These are phyloP conservation scores for Streptanthus diversifolius DNA, from an alignment of 345 rosid genomes.

Conservation along the genomic window DNA sequence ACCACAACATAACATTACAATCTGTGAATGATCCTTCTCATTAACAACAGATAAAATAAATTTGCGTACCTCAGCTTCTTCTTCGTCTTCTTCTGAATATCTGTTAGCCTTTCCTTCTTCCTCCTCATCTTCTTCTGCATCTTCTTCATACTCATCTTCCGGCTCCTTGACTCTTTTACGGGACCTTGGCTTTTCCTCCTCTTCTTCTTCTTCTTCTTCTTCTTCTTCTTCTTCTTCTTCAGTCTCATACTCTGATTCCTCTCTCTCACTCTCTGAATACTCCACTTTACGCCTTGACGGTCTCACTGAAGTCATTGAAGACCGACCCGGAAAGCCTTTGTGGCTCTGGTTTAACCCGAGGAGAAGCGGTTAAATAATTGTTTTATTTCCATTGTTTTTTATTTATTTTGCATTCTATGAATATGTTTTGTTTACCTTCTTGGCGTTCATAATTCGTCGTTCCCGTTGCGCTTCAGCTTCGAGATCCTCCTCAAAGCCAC, in stretches of 20 bases:
- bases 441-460: slow-evolving; percentile 84
- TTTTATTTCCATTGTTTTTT: not conserved
- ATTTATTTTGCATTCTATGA: not conserved
- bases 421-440: slow-evolving; percentile 55
- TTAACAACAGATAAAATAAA: not conserved
- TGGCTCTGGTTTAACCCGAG: slow-evolving; percentile 48
- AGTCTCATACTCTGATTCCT: slow-evolving; percentile 93
- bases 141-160: slow-evolving; percentile 82
- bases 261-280: slow-evolving; percentile 88
- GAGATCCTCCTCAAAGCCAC: slow-evolving; percentile 79
- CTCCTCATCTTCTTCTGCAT: slow-evolving; percentile 67
- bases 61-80: slow-evolving; percentile 52
- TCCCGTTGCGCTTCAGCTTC: slow-evolving; percentile 93
- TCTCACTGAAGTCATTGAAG: slow-evolving; percentile 49
- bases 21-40: not conserved
- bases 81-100: slow-evolving; percentile 76
- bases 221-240: slow-evolving; percentile 85
- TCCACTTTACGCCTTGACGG: slow-evolving; percentile 64
- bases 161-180: slow-evolving; percentile 67
- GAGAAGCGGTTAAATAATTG: not conserved
- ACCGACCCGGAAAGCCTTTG: slow-evolving; percentile 60
- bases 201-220: slow-evolving; percentile 78
- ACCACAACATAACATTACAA: slow-evolving; percentile 1
- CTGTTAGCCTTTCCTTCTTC: slow-evolving; percentile 47
- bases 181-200: slow-evolving; percentile 49